A percentile compares a stretch with the other conserved stretches of the same genome.
phyloP scores from a whole-genome alignment of 2,329 filamentous ascomycete genomes.

The Aspergillus fumigatus region DNA sequence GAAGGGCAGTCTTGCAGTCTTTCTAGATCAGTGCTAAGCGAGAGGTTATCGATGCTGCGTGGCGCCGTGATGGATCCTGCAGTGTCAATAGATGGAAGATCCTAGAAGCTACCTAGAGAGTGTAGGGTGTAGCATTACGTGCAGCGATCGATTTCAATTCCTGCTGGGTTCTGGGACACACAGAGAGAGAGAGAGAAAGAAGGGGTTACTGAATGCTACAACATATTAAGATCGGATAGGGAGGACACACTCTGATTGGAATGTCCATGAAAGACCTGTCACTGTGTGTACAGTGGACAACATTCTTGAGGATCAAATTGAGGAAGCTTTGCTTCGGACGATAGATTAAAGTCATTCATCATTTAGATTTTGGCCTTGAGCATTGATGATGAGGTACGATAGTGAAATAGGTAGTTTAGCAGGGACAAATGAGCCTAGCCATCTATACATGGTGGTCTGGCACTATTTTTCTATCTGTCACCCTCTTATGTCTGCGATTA shows the following conservation, averaged over 20 bases:
- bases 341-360: not conserved
- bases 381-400: not conserved
- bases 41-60: not conserved
- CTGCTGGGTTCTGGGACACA: not conserved
- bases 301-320: not conserved
- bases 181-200: not conserved
- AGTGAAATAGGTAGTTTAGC: not conserved
- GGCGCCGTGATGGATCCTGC: not conserved
- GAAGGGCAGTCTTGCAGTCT: not conserved
- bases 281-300: not conserved
- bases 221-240: not conserved
- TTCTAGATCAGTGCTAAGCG: not conserved
- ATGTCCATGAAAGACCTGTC: not conserved
- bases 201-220: not conserved
- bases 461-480: not conserved
- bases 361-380: not conserved
- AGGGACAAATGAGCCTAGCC: not conserved
- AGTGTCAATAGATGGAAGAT: not conserved
- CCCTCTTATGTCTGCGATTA: not conserved
- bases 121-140: not conserved
- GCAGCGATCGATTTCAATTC: not conserved
- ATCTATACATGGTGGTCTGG: too few species aligned
- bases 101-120: not conserved
- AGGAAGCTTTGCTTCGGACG: too few species aligned
- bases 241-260: not conserved